Conservation (phyloP, 2,329 filamentous ascomycete species). For the Fusarium sp. region DNA sequence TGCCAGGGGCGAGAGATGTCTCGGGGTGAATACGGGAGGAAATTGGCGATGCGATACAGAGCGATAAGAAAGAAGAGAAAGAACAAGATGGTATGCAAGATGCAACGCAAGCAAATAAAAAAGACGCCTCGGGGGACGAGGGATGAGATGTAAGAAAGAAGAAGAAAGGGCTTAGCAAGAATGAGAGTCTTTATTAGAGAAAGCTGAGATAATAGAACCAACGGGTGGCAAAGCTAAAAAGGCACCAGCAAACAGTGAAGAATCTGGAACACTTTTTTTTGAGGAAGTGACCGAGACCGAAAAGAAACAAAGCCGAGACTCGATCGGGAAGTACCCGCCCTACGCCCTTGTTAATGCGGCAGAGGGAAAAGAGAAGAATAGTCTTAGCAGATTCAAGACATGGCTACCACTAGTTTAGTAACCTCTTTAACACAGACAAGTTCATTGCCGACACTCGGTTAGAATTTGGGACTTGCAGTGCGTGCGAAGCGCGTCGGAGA, state of each 20-base stretch:
- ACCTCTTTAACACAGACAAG: not conserved
- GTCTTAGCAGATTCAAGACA: constrained; percentile 2
- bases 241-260: not conserved
- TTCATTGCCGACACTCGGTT: not conserved
- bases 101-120: not conserved
- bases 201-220: constrained; percentile 18
- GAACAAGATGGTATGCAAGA: not conserved
- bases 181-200: constrained; percentile 12
- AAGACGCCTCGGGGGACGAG: not conserved
- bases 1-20: not conserved
- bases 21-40: not conserved
- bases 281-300: not conserved
- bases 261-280: not conserved
- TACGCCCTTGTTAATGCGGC: constrained; percentile 2
- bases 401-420: constrained; percentile 10
- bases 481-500: not conserved
- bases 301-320: constrained; percentile 12
- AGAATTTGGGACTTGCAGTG: not conserved
- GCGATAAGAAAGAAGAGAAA: constrained; percentile 4
- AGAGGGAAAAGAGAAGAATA: not conserved
- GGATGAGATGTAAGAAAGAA: constrained; percentile 1
- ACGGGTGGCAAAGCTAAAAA: constrained; percentile 22
- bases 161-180: constrained; percentile 7
- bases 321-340: constrained; percentile 10
- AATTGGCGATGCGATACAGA: not conserved